A percentile compares a stretch with the other conserved stretches of the same genome.
These are phyloP conservation scores for Westerdykella ornata DNA, from an alignment of 2,329 filamentous ascomycete species.

Conservation along the genomic window DNA sequence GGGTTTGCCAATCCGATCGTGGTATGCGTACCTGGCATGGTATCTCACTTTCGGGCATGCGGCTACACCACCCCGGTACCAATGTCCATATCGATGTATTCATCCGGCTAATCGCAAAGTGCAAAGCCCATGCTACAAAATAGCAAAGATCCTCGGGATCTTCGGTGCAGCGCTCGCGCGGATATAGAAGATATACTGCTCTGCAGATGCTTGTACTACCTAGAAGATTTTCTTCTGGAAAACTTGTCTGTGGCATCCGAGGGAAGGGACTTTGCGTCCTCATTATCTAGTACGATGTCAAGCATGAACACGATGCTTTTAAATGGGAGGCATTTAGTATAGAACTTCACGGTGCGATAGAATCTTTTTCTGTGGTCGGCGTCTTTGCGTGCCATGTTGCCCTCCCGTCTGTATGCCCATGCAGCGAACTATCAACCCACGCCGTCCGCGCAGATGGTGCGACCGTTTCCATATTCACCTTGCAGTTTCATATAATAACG, in stretches of 20 bases:
- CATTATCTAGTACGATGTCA: too few relatives aligned
- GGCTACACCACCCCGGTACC: not conserved
- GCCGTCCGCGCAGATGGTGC: not conserved
- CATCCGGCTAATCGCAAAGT: conserved; percentile 3
- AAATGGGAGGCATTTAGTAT: too few relatives aligned
- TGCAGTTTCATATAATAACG: conserved; percentile 5
- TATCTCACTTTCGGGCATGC: not conserved
- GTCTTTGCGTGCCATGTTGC: not conserved
- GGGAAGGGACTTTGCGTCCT: too few relatives aligned
- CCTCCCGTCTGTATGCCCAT: not conserved
- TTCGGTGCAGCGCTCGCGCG: not conserved
- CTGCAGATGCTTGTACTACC: too few relatives aligned
- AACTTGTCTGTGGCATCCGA: too few relatives aligned
- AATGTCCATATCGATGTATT: not conserved
- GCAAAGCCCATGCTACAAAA: not conserved
- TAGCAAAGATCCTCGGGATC: not conserved
- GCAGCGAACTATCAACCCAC: not conserved
- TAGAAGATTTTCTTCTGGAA: too few relatives aligned
- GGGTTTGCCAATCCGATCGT: not conserved
- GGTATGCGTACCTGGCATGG: not conserved
- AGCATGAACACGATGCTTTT: too few relatives aligned
- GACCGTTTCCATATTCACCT: not conserved
- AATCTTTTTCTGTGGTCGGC: not conserved
- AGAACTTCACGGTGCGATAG: too few relatives aligned
- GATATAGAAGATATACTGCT: too few relatives aligned